Evolutionary conservation across 1,284 basidiomycete genomes (phyloP).

Genomic region (Papiliotrema laurentii): DNA sequence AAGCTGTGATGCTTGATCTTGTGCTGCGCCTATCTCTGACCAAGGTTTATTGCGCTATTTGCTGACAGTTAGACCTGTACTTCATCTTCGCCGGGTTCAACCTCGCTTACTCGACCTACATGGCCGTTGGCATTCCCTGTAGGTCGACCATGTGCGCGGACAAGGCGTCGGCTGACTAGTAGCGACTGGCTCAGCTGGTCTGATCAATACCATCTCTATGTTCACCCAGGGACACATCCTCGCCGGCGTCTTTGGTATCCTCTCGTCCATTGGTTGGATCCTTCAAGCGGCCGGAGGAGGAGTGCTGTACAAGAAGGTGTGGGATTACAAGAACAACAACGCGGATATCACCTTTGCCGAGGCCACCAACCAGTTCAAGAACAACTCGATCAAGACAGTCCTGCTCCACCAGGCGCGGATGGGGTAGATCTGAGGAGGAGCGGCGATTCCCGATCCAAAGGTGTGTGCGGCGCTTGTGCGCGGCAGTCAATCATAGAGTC

Average conservation of each 20-base stretch:
- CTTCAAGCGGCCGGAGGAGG: constrained; percentile 59
- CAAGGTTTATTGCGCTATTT: too few relatives aligned
- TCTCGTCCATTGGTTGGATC: constrained; percentile 82
- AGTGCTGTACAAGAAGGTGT: constrained; percentile 44
- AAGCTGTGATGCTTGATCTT: too few relatives aligned
- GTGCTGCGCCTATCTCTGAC: too few relatives aligned
- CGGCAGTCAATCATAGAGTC: too few relatives aligned
- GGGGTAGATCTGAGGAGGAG: too few relatives aligned
- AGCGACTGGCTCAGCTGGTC: constrained; percentile 86
- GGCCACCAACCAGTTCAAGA: constrained; percentile 39
- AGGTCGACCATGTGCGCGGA: constrained; percentile 33
- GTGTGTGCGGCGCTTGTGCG: too few relatives aligned
- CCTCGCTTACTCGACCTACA: constrained; percentile 77
- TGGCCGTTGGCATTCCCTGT: constrained; percentile 77
- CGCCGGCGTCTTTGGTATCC: constrained; percentile 69
- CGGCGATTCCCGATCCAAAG: too few relatives aligned
- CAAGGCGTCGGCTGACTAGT: constrained; percentile 2
- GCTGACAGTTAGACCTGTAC: constrained; percentile 66
- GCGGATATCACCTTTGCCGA: constrained; percentile 42
- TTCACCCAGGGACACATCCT: constrained; percentile 57
- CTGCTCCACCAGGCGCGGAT: constrained; percentile 39
- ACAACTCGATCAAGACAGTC: constrained; percentile 41
- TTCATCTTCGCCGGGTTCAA: constrained; percentile 95
- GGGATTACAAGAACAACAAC: constrained; percentile 49
- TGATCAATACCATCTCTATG: constrained; percentile 84